Evolutionary conservation across 228 moss, liverwort and hornwort species (phyloP).

Genomic region (Sphagnum fallax): DNA sequence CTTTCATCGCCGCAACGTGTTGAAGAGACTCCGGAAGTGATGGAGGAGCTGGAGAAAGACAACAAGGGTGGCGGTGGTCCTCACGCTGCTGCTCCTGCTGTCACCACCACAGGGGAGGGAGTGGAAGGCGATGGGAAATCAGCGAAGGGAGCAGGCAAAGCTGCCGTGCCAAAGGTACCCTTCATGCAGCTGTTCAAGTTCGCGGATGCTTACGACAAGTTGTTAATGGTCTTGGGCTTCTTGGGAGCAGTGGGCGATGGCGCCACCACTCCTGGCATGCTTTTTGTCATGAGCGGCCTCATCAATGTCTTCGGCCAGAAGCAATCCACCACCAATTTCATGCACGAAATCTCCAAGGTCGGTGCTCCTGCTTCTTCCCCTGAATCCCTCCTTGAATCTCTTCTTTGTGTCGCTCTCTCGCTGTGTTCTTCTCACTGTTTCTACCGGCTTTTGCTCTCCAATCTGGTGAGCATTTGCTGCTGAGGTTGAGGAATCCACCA

Average conservation of each 20-base stretch:
- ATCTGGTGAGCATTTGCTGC: too few relatives aligned
- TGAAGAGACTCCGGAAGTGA: too few relatives aligned
- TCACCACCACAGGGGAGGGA: too few relatives aligned
- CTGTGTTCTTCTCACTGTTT: too few relatives aligned
- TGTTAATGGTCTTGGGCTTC: slow-evolving; percentile 26
- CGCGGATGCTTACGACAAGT: slow-evolving; percentile 21
- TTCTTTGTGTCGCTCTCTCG: not conserved
- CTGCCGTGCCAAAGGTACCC: slow-evolving; percentile 7
- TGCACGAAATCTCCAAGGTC: slow-evolving; percentile 20
- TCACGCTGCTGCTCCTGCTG: too few relatives aligned
- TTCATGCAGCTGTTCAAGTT: slow-evolving; percentile 35
- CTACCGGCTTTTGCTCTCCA: too few relatives aligned
- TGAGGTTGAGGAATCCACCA: too few relatives aligned
- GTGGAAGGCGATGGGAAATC: too few relatives aligned
- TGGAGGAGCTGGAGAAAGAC: too few relatives aligned
- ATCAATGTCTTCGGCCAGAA: slow-evolving; percentile 32
- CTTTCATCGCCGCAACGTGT: too few relatives aligned
- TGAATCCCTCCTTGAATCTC: not conserved
- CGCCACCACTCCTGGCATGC: slow-evolving; percentile 20
- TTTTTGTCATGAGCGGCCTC: slow-evolving; percentile 14
- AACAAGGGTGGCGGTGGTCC: too few relatives aligned
- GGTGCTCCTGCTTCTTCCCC: slow-evolving; percentile 2
- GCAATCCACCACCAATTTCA: slow-evolving; percentile 6
- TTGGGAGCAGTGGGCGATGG: slow-evolving; percentile 45
- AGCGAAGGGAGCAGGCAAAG: too few relatives aligned